Conservation (phyloP, 2,329 filamentous ascomycete species). For the Penicillium thymicola region DNA sequence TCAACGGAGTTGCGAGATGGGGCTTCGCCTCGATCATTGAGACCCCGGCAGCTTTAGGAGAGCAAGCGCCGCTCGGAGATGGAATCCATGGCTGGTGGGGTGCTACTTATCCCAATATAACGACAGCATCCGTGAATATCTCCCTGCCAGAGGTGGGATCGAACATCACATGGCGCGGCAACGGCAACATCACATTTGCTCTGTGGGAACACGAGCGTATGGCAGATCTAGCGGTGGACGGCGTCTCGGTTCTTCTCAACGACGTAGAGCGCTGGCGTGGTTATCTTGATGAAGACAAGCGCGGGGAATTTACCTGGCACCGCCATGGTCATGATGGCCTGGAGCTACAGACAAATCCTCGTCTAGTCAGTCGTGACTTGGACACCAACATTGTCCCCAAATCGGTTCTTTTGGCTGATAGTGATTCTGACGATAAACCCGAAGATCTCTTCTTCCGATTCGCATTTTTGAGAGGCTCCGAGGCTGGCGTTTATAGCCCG, state of each 20-base stretch:
- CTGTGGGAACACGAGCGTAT: conserved; percentile 43
- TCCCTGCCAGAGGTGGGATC: conserved; percentile 38
- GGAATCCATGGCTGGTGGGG: conserved; percentile 44
- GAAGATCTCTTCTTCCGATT: conserved; percentile 48
- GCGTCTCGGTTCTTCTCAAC: conserved; percentile 59
- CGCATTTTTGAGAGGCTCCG: conserved; percentile 43
- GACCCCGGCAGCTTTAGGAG: conserved; percentile 67
- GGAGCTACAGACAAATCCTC: conserved; percentile 29
- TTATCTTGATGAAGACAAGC: conserved; percentile 51
- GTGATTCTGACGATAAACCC: conserved; percentile 30
- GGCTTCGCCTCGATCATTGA: conserved; percentile 87
- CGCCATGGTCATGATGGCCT: conserved; percentile 41
- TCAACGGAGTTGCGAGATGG: conserved; percentile 93
- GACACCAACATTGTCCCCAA: conserved; percentile 15
- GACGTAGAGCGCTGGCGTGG: conserved; percentile 61
- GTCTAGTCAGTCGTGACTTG: conserved; percentile 22
- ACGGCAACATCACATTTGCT: conserved; percentile 47
- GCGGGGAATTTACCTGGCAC: conserved; percentile 52
- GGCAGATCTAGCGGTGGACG: conserved; percentile 48
- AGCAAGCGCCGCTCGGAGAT: conserved; percentile 44
- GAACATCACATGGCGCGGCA: conserved; percentile 34
- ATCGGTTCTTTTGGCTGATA: conserved; percentile 11
- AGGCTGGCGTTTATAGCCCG: conserved; percentile 39
- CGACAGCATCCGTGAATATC: conserved; percentile 43
- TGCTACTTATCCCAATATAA: conserved; percentile 53